Evolutionary conservation across 1,284 basidiomycete genomes (phyloP), one percentile per base, ranked within the genome.

Genomic region (Trametes pubescens): DNA sequence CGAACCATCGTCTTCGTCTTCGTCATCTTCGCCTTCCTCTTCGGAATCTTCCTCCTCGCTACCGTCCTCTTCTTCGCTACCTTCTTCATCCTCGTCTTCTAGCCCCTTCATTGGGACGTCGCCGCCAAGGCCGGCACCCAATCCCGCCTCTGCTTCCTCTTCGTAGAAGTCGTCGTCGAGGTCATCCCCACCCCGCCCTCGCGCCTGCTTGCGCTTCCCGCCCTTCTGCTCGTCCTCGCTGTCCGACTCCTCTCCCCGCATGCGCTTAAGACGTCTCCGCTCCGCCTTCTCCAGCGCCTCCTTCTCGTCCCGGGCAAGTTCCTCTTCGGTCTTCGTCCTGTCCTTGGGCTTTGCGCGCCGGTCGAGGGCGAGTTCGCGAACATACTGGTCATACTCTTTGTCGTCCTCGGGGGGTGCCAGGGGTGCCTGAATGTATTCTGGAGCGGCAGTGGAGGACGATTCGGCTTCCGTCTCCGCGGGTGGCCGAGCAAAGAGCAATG

Each of bases 321-420:
- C 98, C 70, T 97, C 96, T 72, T 98, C 97, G 0, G 96, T 98
- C 81, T 98, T 99, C 46, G 95, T 95, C 61, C 98, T 83, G 75
- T 99, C 94, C 74, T 96, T 98, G 1, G 98, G 94, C 73, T 96
- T 94, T 9, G 97, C 94, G 4, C 98, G 88, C 69, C 93, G 89
- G 64, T 99, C 98, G 72, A 96, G 98, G 0, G 92, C 96, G 35
- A 99, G 87, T 69, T 96, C 93, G 43, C 94, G 90, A 4, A 99
- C 96, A 70, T 91, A 91, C 68, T 92, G 90, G 77, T 99, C 98
- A 73, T 99, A 99, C 69, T 91, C 85, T 48, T 81, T 84, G 75
- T 79, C 81, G 18, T 65, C 62, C 1, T 66, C 69, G 1, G 61
- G 44, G 6, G 65, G 48, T 4, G 51, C 53, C 0, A 56, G 32